These are phyloP conservation scores for Colletotrichum spinosum DNA, from an alignment of 2,329 filamentous ascomycete species.

Conservation along the genomic window DNA sequence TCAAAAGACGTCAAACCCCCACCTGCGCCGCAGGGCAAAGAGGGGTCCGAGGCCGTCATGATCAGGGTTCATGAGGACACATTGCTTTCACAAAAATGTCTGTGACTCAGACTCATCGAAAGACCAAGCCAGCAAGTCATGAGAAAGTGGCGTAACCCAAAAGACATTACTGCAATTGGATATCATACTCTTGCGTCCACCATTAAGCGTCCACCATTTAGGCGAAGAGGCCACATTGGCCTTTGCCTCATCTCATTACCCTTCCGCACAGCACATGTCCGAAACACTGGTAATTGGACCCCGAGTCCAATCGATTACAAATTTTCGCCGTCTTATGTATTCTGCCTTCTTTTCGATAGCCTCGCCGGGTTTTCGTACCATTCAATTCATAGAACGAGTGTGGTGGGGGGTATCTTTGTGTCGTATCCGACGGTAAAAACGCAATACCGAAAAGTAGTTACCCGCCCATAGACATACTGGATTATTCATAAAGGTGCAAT, in stretches of 20 bases:
- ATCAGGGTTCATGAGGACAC: not conserved
- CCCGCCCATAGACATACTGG: constrained; percentile 7
- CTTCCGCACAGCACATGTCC: not conserved
- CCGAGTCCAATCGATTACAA: not conserved
- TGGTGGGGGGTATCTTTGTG: constrained; percentile 23
- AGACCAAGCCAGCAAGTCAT: not conserved
- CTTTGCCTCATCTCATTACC: constrained; percentile 16
- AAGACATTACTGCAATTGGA: constrained; percentile 8
- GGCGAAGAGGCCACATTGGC: constrained; percentile 4
- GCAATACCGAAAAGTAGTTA: not conserved
- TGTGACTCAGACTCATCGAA: not conserved
- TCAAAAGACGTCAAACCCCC: not conserved
- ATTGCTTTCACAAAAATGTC: not conserved
- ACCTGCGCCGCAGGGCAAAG: constrained; percentile 3
- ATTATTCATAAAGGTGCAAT: constrained; percentile 24
- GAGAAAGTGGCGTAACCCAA: not conserved
- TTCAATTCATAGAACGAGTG: constrained; percentile 23
- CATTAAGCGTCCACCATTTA: not conserved
- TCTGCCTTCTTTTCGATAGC: not conserved
- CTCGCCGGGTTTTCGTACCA: not conserved
- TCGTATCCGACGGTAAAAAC: constrained; percentile 7
- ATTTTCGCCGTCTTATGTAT: not conserved
- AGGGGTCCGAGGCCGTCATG: not conserved
- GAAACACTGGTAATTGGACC: constrained; percentile 3
- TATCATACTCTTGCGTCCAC: constrained; percentile 13